Percentiles rank a stretch among this genome's conserved stretches.
phyloP scores from a whole-genome alignment of 2,329 filamentous ascomycete genomes.

The Cercospora sp. region DNA sequence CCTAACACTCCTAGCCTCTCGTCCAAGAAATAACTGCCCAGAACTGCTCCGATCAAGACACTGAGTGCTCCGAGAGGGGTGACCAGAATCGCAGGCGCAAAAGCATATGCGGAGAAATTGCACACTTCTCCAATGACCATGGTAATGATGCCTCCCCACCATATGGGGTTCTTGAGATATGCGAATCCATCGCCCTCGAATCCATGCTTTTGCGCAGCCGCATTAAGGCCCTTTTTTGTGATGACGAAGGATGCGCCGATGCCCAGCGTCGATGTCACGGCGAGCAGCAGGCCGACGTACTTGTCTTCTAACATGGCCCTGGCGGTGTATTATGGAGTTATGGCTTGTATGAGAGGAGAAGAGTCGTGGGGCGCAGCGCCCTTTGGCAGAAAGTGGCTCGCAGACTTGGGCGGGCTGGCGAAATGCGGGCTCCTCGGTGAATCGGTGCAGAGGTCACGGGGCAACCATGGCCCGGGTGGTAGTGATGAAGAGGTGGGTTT shows the following conservation, averaged over 20 bases:
- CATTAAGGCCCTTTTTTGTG: constrained; percentile 95
- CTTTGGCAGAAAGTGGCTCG: constrained; percentile 9
- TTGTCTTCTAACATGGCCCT: constrained; percentile 50
- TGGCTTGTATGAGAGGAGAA: neutral
- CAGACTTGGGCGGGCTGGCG: constrained; percentile 5
- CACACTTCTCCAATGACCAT: constrained; percentile 90
- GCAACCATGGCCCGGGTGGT: constrained; percentile 3
- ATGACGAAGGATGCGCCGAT: constrained; percentile 88
- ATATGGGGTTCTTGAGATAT: constrained; percentile 90
- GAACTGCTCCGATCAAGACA: constrained; percentile 87
- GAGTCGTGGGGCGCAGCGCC: neutral
- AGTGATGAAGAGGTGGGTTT: neutral
- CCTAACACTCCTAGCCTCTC: constrained; percentile 89
- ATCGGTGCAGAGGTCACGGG: constrained; percentile 3
- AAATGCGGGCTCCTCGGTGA: neutral
- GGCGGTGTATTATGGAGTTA: neutral
- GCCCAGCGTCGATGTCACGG: constrained; percentile 72
- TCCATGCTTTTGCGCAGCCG: constrained; percentile 86
- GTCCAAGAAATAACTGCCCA: constrained; percentile 91
- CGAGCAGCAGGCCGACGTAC: constrained; percentile 74
- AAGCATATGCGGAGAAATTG: constrained; percentile 97
- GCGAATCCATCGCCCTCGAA: constrained; percentile 96
- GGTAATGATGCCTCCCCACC: constrained; percentile 93
- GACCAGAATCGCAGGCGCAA: constrained; percentile 96
- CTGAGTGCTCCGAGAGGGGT: constrained; percentile 91